Evolutionary conservation across 225 moss, liverwort and hornwort genomes (phyloP).

Genomic region (Climacium dendroides): DNA sequence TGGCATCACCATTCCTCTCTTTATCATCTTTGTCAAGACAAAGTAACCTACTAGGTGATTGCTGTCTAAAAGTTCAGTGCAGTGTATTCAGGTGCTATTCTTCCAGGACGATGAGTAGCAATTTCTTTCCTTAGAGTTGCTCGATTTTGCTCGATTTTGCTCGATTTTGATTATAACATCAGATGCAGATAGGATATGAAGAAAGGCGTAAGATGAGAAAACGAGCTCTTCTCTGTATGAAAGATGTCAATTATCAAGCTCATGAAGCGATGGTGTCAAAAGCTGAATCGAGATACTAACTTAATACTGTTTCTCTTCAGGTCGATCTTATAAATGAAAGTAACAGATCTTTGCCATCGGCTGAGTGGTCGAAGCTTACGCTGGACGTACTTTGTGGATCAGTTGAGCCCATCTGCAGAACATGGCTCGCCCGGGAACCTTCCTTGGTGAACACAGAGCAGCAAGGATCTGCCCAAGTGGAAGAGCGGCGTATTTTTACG

Average conservation of each 20-base stretch:
- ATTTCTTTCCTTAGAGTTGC: neutral
- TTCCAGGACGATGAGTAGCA: neutral
- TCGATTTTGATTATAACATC: neutral
- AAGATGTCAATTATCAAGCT: neutral
- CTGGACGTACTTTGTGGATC: slow-evolving; percentile 44
- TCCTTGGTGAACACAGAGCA: neutral
- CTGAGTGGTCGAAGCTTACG: slow-evolving; percentile 62
- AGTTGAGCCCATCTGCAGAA: slow-evolving; percentile 55
- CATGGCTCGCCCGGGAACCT: slow-evolving; percentile 62
- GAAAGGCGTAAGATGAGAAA: neutral
- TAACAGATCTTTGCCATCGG: slow-evolving; percentile 22
- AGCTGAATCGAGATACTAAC: neutral
- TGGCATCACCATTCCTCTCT: slow-evolving; percentile 42
- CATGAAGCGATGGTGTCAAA: neutral
- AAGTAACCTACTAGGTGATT: neutral
- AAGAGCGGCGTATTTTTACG: neutral
- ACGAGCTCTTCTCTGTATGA: neutral
- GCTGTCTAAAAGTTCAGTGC: neutral
- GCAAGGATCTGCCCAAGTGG: neutral
- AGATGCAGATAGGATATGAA: neutral
- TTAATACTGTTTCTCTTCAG: slow-evolving; percentile 25
- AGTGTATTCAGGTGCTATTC: neutral
- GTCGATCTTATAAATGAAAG: slow-evolving; percentile 49
- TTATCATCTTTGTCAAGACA: neutral
- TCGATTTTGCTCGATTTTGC: neutral